These are phyloP conservation scores for Microcera coccophila DNA, from an alignment of 2,329 filamentous ascomycete species.

Conservation along the genomic window DNA sequence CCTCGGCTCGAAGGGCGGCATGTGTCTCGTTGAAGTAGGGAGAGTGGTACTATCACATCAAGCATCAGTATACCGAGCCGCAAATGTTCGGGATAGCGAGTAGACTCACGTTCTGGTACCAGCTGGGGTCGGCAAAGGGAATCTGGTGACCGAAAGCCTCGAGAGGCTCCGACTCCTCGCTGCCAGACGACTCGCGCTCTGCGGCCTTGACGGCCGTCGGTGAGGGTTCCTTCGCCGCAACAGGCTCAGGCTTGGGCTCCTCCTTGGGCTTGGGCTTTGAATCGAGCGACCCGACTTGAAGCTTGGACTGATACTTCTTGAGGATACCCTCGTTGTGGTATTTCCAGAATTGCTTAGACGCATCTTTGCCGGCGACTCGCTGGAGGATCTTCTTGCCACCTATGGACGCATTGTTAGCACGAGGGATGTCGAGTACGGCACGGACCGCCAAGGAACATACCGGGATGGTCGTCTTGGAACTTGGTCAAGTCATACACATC, in stretches of 20 bases:
- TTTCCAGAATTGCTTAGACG: conserved; percentile 66
- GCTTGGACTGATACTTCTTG: conserved; percentile 75
- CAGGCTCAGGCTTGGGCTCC: conserved; percentile 44
- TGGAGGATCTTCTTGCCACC: conserved; percentile 63
- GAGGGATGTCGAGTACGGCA: neutral
- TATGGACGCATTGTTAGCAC: conserved; percentile 19
- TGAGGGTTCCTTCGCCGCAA: conserved; percentile 34
- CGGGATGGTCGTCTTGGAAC: conserved; percentile 81
- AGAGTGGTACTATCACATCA: conserved; percentile 93
- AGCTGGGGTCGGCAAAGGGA: conserved; percentile 86
- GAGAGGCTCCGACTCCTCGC: conserved; percentile 62
- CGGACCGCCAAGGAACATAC: conserved; percentile 40
- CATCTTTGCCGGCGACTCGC: conserved; percentile 61
- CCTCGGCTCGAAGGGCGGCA: conserved; percentile 82
- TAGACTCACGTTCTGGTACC: conserved; percentile 82
- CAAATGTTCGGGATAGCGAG: neutral
- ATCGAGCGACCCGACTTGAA: conserved; percentile 84
- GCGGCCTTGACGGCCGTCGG: conserved; percentile 33
- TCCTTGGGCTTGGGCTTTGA: conserved; percentile 65
- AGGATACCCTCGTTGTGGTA: conserved; percentile 82
- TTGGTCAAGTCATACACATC: conserved; percentile 95
- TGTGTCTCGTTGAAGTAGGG: conserved; percentile 96
- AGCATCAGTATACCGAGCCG: conserved; percentile 11
- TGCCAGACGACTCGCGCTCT: conserved; percentile 43
- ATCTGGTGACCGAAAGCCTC: conserved; percentile 84